phyloP scores from a whole-genome alignment of 2,329 filamentous ascomycete species.

The Pestalotiopsis sp. region DNA sequence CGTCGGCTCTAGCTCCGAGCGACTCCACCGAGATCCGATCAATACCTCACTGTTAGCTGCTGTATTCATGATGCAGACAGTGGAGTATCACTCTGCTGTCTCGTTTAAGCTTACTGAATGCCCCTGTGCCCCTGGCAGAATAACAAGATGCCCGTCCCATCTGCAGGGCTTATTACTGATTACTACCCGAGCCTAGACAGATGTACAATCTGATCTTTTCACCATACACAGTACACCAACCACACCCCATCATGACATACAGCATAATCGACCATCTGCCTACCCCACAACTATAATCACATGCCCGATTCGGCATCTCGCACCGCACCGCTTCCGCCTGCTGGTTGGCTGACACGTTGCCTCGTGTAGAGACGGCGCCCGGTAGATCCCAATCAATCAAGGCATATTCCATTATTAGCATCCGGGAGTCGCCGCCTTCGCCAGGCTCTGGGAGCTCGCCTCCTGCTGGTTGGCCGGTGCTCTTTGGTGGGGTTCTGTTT shows the following conservation, averaged over 20 bases:
- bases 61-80: neutral
- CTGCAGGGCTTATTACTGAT: too few relatives aligned
- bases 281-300: constrained; percentile 5
- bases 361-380: neutral
- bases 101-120: neutral
- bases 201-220: too few relatives aligned
- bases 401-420: constrained; percentile 1
- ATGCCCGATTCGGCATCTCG: constrained; percentile 1
- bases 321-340: neutral
- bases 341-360: constrained; percentile 5
- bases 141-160: neutral
- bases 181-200: too few relatives aligned
- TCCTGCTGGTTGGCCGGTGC: neutral
- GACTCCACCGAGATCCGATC: neutral
- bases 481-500: neutral
- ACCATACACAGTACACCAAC: too few relatives aligned
- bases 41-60: neutral
- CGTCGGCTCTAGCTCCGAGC: neutral
- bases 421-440: neutral
- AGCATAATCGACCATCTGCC: too few relatives aligned
- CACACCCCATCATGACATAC: too few relatives aligned
- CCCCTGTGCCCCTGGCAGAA: neutral
- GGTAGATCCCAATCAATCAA: constrained; percentile 5
- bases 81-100: neutral
- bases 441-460: neutral